phyloP scores from a whole-genome alignment of 2,329 filamentous ascomycete species.

The Fusarium camptoceras region DNA sequence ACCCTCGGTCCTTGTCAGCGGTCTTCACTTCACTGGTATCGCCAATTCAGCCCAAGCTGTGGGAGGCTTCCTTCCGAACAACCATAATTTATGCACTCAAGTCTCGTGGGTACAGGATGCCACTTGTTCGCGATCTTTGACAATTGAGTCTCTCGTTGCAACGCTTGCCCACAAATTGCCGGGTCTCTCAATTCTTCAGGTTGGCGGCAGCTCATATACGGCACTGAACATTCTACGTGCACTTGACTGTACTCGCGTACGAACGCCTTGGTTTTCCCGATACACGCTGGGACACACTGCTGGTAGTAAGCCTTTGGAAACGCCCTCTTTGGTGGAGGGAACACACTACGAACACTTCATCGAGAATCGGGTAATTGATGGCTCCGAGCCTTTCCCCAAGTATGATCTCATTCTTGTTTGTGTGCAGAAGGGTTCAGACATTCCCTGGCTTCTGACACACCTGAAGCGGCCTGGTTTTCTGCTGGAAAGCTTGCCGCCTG shows the following conservation, averaged over 20 bases:
- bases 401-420: slow-evolving; percentile 53
- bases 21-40: slow-evolving; percentile 58
- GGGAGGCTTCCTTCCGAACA: slow-evolving; percentile 59
- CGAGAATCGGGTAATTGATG: slow-evolving; percentile 43
- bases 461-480: slow-evolving; percentile 49
- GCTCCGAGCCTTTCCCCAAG: slow-evolving; percentile 39
- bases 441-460: slow-evolving; percentile 33
- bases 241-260: slow-evolving; percentile 39
- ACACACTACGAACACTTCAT: slow-evolving; percentile 42
- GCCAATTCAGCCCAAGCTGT: slow-evolving; percentile 41
- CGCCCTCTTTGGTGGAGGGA: slow-evolving; percentile 22
- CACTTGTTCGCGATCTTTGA: slow-evolving; percentile 37
- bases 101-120: slow-evolving; percentile 61
- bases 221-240: slow-evolving; percentile 44
- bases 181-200: slow-evolving; percentile 54
- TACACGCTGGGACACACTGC: slow-evolving; percentile 48
- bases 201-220: slow-evolving; percentile 47
- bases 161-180: slow-evolving; percentile 56
- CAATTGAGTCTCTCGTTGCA: slow-evolving; percentile 47
- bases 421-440: slow-evolving; percentile 26
- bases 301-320: slow-evolving; percentile 3
- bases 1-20: slow-evolving; percentile 58
- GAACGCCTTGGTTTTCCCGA: slow-evolving; percentile 51
- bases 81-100: slow-evolving; percentile 62
- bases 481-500: slow-evolving; percentile 26